Evolutionary conservation across 2,329 filamentous ascomycete genomes (phyloP).

Genomic region (Cladosporium oxysporum): DNA sequence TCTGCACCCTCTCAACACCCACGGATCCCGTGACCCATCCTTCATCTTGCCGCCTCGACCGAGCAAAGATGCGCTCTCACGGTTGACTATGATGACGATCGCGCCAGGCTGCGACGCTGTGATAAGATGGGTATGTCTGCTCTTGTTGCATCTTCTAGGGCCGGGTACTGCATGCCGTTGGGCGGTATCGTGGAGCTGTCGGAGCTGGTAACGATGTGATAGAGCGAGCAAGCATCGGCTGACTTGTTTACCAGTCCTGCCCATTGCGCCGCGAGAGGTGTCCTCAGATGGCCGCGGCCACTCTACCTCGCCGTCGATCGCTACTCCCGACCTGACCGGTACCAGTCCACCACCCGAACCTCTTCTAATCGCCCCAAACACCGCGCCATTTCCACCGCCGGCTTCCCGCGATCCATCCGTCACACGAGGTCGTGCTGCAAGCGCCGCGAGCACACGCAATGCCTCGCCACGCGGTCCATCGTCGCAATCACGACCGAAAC

Average conservation of each 20-base stretch:
- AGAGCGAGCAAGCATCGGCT: not conserved
- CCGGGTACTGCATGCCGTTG: not conserved
- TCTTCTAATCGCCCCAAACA: conserved; percentile 34
- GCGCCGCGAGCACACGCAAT: conserved; percentile 43
- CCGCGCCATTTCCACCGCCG: conserved; percentile 26
- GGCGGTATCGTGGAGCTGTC: not conserved
- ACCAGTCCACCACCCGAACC: conserved; percentile 37
- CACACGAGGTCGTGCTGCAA: conserved; percentile 49
- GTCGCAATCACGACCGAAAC: conserved; percentile 42
- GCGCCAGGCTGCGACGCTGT: conserved; percentile 19
- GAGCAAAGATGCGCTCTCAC: conserved; percentile 15
- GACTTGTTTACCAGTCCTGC: conserved; percentile 13
- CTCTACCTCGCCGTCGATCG: conserved; percentile 11
- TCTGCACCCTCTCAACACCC: not conserved
- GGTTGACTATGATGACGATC: conserved; percentile 13
- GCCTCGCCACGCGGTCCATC: conserved; percentile 47
- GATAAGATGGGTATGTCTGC: conserved; percentile 15
- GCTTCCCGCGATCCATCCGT: conserved; percentile 44
- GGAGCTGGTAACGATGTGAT: not conserved
- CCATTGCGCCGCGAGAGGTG: conserved; percentile 18
- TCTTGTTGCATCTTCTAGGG: not conserved
- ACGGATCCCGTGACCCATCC: not conserved
- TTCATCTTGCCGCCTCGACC: not conserved
- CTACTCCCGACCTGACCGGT: conserved; percentile 22
- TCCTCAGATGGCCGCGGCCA: conserved; percentile 20